Base-by-base conservation (phyloP, 805 yeast species). In the Zygosaccharomyces kombuchaensis region DNA sequence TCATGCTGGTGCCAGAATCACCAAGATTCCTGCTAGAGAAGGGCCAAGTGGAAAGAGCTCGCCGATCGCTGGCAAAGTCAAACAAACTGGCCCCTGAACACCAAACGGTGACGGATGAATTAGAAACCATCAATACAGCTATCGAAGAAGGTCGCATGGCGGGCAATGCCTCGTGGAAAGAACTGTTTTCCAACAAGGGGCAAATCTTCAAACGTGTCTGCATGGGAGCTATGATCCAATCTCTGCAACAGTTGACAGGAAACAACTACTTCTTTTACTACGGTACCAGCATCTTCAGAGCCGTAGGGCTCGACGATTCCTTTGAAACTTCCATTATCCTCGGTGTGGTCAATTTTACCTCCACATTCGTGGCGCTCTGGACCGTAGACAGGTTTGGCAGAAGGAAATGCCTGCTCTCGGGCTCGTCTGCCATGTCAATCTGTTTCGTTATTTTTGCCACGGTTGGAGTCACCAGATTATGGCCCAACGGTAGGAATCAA, bases 191-290 rank as follows among this genome's bases (percentile, higher is more conserved):
- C 25, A 83, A 86, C 63, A 76, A 78, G 66, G 86, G 87, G 62
- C 80, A 76, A 68, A 75, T 82, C 52, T 60, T 69, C 51, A 67
- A 51, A 59, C 61, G 74, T 55, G 67, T 73, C 8, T 41, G 71
- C 17, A 70, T 78, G 65, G 86, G 87, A 67, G 66, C 74, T 49
- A 61, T 72, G 56, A 58, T 80, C 40, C 83, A 79, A 67, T 76
- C 79, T 52, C 70, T 82, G 66, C 87, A 82, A 67, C 87, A 82
- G 66, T 71, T 80, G 56, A 77, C 82, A 43, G 86, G 86, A 72
- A 71, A 73, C 65, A 80, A 80, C 71, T 80, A 78, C 62, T 80
- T 80, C 70, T 80, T 80, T 74, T 80, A 79, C 68, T 80, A 80
- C 55, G 84, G 84, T 59, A 80, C 84, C 16, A 73, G 81, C 40